phyloP scores from a whole-genome alignment of 257 asterid genomes.

The Solanum medicagineum region DNA sequence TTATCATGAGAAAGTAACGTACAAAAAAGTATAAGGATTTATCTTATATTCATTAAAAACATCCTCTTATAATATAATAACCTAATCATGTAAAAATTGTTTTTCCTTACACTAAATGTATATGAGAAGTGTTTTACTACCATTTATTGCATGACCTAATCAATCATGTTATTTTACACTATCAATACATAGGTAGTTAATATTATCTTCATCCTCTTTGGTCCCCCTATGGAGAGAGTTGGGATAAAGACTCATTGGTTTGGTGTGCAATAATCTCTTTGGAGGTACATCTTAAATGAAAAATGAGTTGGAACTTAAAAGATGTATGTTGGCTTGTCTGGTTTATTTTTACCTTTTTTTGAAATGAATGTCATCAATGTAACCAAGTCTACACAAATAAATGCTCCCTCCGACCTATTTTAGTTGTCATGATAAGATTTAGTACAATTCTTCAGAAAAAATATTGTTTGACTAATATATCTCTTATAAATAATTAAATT shows the following conservation, averaged over 20 bases:
- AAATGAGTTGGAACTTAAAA: background rate
- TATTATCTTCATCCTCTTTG: background rate
- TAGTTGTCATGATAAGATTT: too few relatives aligned
- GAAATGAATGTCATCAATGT: background rate
- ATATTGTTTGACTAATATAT: too few relatives aligned
- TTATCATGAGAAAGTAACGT: background rate
- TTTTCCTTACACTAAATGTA: background rate
- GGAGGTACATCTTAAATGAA: background rate
- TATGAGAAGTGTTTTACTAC: background rate
- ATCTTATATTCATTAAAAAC: background rate
- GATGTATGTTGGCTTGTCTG: background rate
- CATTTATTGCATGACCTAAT: background rate
- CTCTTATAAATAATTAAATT: too few relatives aligned
- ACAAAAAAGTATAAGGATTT: background rate
- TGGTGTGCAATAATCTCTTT: background rate
- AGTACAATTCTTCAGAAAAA: too few relatives aligned
- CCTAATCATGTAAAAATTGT: background rate
- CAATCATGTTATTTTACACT: background rate
- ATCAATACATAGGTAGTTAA: background rate
- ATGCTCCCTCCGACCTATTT: too few relatives aligned
- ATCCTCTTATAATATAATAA: background rate
- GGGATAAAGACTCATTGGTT: background rate
- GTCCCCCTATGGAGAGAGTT: background rate
- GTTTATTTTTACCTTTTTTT: background rate
- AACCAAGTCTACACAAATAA: background rate